Evolutionary conservation across 2,329 filamentous ascomycete species (phyloP).

Genomic region (Mycogone perniciosa): DNA sequence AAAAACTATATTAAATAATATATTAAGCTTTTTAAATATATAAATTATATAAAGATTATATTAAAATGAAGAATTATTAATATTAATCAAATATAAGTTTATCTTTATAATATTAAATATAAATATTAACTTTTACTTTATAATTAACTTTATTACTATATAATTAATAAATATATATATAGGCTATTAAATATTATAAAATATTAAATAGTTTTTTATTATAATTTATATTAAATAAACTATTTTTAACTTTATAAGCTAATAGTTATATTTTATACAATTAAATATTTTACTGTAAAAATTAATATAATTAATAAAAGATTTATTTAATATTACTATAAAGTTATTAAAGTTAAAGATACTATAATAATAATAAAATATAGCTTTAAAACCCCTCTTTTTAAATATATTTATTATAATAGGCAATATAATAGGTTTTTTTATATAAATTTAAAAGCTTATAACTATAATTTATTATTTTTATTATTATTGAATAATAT

Average conservation of each 20-base stretch:
- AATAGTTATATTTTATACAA: too few relatives aligned
- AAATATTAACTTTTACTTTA: neutral
- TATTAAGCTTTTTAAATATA: neutral
- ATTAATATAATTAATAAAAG: too few relatives aligned
- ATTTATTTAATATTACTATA: neutral
- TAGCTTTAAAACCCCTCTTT: neutral
- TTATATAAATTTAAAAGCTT: neutral
- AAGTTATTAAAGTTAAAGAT: neutral
- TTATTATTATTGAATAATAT: too few relatives aligned
- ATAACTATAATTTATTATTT: too few relatives aligned
- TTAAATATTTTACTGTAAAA: too few relatives aligned
- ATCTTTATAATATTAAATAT: neutral
- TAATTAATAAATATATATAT: too few relatives aligned
- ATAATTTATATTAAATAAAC: too few relatives aligned
- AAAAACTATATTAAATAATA: neutral
- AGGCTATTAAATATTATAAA: too few relatives aligned
- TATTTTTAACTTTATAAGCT: too few relatives aligned
- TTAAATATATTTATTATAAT: neutral
- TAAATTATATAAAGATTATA: neutral
- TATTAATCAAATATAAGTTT: neutral
- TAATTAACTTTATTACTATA: neutral
- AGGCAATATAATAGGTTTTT: neutral
- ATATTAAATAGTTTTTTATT: too few relatives aligned
- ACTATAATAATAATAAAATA: neutral
- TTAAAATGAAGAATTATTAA: neutral